A percentile compares a stretch with the other conserved stretches of the same genome.
These are phyloP conservation scores for Yamadazyma atlantica DNA, from an alignment of 1,139 yeast species.

Conservation along the genomic window DNA sequence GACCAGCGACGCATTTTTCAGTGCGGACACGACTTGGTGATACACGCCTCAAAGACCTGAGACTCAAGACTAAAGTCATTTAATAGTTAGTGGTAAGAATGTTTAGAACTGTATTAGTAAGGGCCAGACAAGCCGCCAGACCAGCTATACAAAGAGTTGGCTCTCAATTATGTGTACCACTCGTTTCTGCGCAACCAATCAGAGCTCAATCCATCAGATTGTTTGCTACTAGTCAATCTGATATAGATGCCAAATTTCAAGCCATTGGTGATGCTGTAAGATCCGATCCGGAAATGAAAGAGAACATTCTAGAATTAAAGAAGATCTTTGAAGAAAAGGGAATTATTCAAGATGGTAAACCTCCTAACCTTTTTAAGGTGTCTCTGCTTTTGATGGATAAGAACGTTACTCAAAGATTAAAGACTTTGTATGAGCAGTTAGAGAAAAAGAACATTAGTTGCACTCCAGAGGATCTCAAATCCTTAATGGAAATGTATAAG, in stretches of 20 bases:
- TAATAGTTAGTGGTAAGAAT: background rate
- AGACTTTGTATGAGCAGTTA: conserved; percentile 31
- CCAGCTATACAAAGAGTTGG: no score
- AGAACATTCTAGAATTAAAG: conserved; percentile 32
- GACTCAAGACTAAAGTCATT: no score
- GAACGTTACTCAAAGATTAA: conserved; percentile 33
- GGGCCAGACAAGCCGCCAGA: no score
- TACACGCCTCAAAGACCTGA: no score
- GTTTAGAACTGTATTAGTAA: background rate
- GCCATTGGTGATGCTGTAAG: conserved; percentile 20
- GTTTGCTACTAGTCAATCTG: conserved; percentile 10
- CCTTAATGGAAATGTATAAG: conserved; percentile 17
- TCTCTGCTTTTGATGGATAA: conserved; percentile 38
- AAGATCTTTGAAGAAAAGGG: conserved; percentile 34
- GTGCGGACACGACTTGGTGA: background rate
- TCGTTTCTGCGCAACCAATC: no score
- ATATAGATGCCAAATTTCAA: conserved; percentile 18
- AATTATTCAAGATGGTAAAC: conserved; percentile 25
- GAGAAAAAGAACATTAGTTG: conserved; percentile 33
- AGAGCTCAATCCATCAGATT: conserved; percentile 1
- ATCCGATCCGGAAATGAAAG: conserved; percentile 28
- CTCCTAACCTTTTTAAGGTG: conserved; percentile 38
- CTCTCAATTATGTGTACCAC: no score
- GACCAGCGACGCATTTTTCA: background rate
- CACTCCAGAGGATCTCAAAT: conserved; percentile 34